A percentile compares a stretch with the other conserved stretches of the same genome.
Conservation (phyloP, 1,284 basidiomycete species). For the Cerioporus squamosus region DNA sequence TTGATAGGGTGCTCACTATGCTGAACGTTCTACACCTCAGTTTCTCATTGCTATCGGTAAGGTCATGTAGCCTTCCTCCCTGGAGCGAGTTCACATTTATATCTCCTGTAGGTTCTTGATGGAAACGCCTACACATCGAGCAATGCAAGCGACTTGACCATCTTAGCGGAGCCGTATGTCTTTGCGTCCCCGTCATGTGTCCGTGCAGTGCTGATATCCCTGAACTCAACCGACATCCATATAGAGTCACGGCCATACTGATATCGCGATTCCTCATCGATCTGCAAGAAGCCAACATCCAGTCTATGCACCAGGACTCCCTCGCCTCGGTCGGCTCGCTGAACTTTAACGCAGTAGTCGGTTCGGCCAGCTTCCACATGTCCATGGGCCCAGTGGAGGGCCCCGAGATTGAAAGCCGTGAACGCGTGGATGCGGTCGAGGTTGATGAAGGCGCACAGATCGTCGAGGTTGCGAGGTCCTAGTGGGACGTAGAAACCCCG, state of each 20-base stretch:
- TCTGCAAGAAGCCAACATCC: constrained; percentile 6
- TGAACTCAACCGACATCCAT: neutral
- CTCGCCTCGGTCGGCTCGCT: constrained; percentile 2
- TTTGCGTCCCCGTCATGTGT: neutral
- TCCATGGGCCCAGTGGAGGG: neutral
- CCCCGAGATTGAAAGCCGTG: neutral
- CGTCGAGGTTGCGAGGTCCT: too few relatives aligned
- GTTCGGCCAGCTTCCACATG: neutral
- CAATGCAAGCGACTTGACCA: constrained; percentile 2
- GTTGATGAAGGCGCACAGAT: too few relatives aligned
- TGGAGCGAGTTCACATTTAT: neutral
- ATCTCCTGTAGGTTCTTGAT: neutral
- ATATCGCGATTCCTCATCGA: constrained; percentile 11
- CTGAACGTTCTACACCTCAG: constrained; percentile 10
- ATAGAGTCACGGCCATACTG: constrained; percentile 3
- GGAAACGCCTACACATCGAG: neutral
- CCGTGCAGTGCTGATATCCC: neutral
- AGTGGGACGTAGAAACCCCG: neutral
- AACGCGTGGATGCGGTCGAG: neutral
- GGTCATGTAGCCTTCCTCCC: neutral
- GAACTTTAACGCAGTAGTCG: constrained; percentile 5
- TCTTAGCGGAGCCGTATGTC: constrained; percentile 4
- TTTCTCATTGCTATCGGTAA: constrained; percentile 3
- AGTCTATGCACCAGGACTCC: neutral
- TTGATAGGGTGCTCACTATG: neutral